Percentiles rank a stretch among this genome's conserved stretches.
These are phyloP conservation scores for Musa itinerans DNA, from an alignment of 176 grass and related monocot species.

Conservation along the genomic window DNA sequence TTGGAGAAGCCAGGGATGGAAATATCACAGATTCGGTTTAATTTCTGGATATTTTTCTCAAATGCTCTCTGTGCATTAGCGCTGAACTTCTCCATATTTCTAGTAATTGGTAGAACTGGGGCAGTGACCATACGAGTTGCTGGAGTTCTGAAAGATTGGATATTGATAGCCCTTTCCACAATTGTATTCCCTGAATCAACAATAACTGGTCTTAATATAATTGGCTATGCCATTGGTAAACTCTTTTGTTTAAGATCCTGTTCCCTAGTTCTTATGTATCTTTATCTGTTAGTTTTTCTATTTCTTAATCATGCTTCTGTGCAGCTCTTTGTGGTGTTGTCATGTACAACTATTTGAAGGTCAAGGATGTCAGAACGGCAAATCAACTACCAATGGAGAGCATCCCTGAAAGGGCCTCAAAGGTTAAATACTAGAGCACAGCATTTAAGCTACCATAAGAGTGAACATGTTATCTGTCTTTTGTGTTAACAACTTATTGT, in stretches of 20 bases:
- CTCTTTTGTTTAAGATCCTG: slow-evolving; percentile 8
- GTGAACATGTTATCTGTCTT: not conserved
- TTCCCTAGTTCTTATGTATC: slow-evolving; percentile 11
- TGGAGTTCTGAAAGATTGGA: slow-evolving; percentile 99
- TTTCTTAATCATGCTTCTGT: slow-evolving; percentile 14
- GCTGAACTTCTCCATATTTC: slow-evolving; percentile 98
- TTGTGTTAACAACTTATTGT: not conserved
- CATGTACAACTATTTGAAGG: slow-evolving; percentile 99
- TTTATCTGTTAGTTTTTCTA: not conserved
- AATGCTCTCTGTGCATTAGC: slow-evolving; percentile 93
- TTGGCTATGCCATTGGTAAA: slow-evolving; percentile 94
- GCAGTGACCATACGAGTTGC: slow-evolving; percentile 94
- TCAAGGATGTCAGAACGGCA: slow-evolving; percentile 63
- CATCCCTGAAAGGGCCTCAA: slow-evolving; percentile 51
- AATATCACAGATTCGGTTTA: slow-evolving; percentile 80
- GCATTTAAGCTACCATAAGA: not conserved
- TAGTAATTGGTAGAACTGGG: slow-evolving; percentile 97
- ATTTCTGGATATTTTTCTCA: slow-evolving; percentile 88
- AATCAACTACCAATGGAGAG: slow-evolving; percentile 56
- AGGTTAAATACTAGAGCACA: slow-evolving; percentile 25
- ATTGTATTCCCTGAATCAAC: slow-evolving; percentile 93
- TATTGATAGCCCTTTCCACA: slow-evolving; percentile 94
- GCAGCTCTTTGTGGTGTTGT: slow-evolving; percentile 90
- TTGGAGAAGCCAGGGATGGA: slow-evolving; percentile 93
- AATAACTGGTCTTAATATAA: slow-evolving; percentile 98